Evolutionary conservation across 179 eudicot genomes (phyloP).

Genomic region (Actinidia arguta): DNA sequence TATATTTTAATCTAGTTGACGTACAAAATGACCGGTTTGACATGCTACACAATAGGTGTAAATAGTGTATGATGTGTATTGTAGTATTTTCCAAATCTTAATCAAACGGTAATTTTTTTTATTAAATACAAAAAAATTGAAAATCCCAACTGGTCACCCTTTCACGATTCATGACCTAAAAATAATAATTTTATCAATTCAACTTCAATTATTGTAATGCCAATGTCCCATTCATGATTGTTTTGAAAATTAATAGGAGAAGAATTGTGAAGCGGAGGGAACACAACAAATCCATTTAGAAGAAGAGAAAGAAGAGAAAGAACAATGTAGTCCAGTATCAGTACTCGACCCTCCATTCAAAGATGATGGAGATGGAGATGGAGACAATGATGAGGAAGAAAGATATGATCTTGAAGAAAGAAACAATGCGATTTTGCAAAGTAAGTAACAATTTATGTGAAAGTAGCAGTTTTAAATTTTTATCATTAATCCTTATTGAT

Average conservation of each 20-base stretch:
- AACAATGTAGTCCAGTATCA: slow-evolving; percentile 91
- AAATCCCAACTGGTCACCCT: too few species aligned
- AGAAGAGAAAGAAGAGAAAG: slow-evolving; percentile 78
- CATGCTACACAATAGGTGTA: too few species aligned
- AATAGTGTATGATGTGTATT: too few species aligned
- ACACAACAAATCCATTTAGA: slow-evolving; percentile 29
- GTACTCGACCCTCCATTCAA: slow-evolving; percentile 83
- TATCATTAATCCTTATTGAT: background rate
- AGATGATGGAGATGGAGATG: slow-evolving; percentile 54
- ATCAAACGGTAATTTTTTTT: too few species aligned
- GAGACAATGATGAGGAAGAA: slow-evolving; percentile 36
- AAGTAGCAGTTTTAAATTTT: background rate
- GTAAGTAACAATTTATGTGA: slow-evolving; percentile 46
- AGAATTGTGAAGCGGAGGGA: slow-evolving; percentile 28
- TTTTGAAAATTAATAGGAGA: slow-evolving; percentile 36
- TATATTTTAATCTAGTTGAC: too few species aligned
- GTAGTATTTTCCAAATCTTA: too few species aligned
- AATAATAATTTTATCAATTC: background rate
- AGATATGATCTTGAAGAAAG: slow-evolving; percentile 59
- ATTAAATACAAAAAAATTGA: too few species aligned
- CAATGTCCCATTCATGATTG: background rate
- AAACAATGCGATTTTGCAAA: slow-evolving; percentile 78
- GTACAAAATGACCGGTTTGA: too few species aligned
- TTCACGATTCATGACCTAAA: background rate
- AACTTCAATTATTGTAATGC: background rate